Conservation (phyloP, 2,329 filamentous ascomycete species). For the Ophiostoma sp. region DNA sequence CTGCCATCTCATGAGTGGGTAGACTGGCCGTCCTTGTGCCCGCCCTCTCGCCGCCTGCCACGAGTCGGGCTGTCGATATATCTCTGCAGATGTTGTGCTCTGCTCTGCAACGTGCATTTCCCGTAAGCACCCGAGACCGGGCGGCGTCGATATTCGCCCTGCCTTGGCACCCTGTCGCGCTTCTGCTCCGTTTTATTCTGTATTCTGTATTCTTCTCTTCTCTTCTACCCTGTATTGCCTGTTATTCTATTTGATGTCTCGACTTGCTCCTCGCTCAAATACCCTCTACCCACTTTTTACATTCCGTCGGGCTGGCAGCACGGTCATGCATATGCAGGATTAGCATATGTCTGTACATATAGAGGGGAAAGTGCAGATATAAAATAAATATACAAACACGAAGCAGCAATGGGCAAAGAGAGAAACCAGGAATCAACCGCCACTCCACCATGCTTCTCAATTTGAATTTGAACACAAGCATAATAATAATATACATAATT, state of each 20-base stretch:
- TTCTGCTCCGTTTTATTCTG: not conserved
- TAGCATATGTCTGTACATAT: not conserved
- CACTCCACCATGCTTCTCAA: too few relatives aligned
- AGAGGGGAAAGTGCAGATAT: not conserved
- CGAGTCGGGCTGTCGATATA: not conserved
- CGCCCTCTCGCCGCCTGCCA: not conserved
- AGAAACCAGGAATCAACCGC: too few relatives aligned
- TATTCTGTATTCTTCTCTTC: not conserved
- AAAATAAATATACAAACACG: not conserved
- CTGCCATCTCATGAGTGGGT: not conserved
- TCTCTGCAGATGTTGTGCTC: not conserved
- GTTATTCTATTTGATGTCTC: slow-evolving; percentile 3
- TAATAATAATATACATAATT: too few relatives aligned
- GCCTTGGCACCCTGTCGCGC: not conserved
- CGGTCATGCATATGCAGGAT: slow-evolving; percentile 8
- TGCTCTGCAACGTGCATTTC: not conserved
- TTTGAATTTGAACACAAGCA: too few relatives aligned
- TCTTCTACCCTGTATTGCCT: not conserved
- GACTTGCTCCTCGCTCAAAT: not conserved
- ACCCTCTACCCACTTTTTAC: not conserved
- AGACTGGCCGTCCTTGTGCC: not conserved
- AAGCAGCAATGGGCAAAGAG: too few relatives aligned
- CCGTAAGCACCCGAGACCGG: not conserved
- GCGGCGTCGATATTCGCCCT: not conserved
- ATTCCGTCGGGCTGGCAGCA: not conserved